Percentiles rank a stretch among this genome's conserved stretches.
These are phyloP conservation scores for Pleurotus sapidus DNA, from an alignment of 768 basidiomycete genomes.

Conservation along the genomic window DNA sequence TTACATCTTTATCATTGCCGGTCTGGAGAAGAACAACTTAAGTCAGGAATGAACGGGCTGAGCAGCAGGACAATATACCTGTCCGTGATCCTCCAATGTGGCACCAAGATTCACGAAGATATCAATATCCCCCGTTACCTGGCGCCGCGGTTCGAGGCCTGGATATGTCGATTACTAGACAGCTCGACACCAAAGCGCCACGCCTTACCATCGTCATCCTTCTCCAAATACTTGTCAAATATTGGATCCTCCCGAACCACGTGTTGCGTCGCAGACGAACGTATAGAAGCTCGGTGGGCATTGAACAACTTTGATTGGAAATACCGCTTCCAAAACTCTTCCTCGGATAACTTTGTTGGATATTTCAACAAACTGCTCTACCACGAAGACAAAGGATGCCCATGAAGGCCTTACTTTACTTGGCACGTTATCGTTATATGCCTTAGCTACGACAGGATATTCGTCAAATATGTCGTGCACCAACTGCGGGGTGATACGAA, in stretches of 20 bases:
- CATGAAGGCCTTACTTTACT: slow-evolving; percentile 52
- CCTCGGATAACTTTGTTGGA: slow-evolving; percentile 70
- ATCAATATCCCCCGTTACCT: slow-evolving; percentile 64
- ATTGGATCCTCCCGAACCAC: slow-evolving; percentile 90
- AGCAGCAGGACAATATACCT: slow-evolving; percentile 42
- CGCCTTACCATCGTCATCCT: slow-evolving; percentile 84
- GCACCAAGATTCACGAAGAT: slow-evolving; percentile 84
- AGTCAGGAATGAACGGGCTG: neutral
- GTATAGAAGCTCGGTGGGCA: slow-evolving; percentile 89
- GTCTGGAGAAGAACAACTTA: slow-evolving; percentile 46
- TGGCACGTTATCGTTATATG: slow-evolving; percentile 92
- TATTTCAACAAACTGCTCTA: neutral
- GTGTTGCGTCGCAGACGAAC: slow-evolving; percentile 79
- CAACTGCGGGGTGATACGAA: slow-evolving; percentile 86
- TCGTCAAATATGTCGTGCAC: slow-evolving; percentile 97
- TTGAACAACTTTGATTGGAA: slow-evolving; percentile 96
- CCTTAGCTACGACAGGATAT: slow-evolving; percentile 91
- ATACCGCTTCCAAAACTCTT: slow-evolving; percentile 95
- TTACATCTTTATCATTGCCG: slow-evolving; percentile 85
- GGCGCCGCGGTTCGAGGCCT: slow-evolving; percentile 79
- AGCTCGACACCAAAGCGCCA: neutral
- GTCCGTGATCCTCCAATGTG: slow-evolving; percentile 87
- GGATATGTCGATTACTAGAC: slow-evolving; percentile 4
- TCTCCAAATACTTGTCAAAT: slow-evolving; percentile 95
- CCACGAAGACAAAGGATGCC: slow-evolving; percentile 8